These are phyloP conservation scores for Trichoderma gamsii DNA, from an alignment of 495 filamentous ascomycete genomes.

Conservation along the genomic window DNA sequence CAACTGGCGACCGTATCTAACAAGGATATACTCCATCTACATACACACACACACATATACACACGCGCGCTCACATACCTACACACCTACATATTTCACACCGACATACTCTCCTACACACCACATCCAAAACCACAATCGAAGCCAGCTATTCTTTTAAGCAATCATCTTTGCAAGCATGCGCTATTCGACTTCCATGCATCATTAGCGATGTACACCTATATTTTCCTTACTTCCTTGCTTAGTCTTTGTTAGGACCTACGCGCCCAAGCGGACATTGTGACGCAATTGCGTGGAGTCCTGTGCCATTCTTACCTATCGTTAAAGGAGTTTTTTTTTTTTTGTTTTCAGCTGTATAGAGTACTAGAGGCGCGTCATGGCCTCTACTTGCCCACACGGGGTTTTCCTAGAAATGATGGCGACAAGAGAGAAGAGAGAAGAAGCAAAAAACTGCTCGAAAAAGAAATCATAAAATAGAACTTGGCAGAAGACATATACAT, in stretches of 20 bases:
- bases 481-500: background rate
- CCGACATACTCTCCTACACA: background rate
- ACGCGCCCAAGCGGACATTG: background rate
- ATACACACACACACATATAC: background rate
- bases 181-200: constrained; percentile 9
- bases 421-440: background rate
- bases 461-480: background rate
- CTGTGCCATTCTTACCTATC: constrained; percentile 1
- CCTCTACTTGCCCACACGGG: background rate
- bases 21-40: background rate
- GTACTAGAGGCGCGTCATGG: background rate
- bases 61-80: background rate
- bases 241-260: background rate
- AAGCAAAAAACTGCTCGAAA: background rate
- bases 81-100: background rate
- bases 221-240: background rate
- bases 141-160: background rate
- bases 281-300: background rate
- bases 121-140: background rate
- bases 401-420: background rate
- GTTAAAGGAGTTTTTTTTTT: constrained; percentile 9
- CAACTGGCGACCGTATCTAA: constrained; percentile 14
- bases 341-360: background rate
- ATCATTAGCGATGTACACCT: constrained; percentile 2
- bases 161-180: background rate